Evolutionary conservation across 108 stramenopile species (phyloP), one percentile per base, ranked within the genome.

Genomic region (Thalassiosira profunda): DNA sequence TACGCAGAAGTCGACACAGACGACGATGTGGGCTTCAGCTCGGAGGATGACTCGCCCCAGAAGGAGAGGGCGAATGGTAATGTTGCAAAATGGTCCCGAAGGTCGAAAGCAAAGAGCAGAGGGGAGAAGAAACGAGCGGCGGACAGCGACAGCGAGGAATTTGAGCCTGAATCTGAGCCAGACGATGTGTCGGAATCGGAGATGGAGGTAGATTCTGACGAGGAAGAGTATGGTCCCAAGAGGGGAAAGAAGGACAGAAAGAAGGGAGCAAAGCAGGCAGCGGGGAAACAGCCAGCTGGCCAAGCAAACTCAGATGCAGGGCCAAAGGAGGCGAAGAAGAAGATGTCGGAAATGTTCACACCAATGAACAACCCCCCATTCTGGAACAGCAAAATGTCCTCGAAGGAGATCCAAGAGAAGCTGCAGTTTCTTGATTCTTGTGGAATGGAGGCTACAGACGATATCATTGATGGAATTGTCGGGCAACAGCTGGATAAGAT

Each of bases 361-460:
- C 86, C 76, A 31, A 72, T 51, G 21, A 75, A 68, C 37, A 70
- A 42, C 56, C 86, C 81, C 15, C 23, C 44, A 10, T 73, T 73
- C 53, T 67, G 20, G 25, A 67, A 52, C 11, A 9, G n/a, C n/a
- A n/a, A n/a, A n/a, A n/a, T 72, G 45, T 77, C 80, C n/a, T 49
- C 53, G 21, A 58, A 79, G 4, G 79, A 72, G 41, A 86, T 80
- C 33, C 37, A 72, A 49, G 36, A 61, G 38, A 72, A 25, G 24
- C 20, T 48, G 23, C 21, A 48, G 10, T 92, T 83, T 46, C 41
- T 86, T 0, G 91, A 92, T 62, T 88, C 91, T 11, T 83, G 82
- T 58, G 91, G 91, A 2, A 78, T 84, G 60, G 91, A 92, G 49
- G 84, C 91, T 1, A 88, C 87, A 6, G 84, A 92, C 72, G 91